Evolutionary conservation across 495 filamentous ascomycete genomes (phyloP).

Genomic region (Eremomyces bilateralis): DNA sequence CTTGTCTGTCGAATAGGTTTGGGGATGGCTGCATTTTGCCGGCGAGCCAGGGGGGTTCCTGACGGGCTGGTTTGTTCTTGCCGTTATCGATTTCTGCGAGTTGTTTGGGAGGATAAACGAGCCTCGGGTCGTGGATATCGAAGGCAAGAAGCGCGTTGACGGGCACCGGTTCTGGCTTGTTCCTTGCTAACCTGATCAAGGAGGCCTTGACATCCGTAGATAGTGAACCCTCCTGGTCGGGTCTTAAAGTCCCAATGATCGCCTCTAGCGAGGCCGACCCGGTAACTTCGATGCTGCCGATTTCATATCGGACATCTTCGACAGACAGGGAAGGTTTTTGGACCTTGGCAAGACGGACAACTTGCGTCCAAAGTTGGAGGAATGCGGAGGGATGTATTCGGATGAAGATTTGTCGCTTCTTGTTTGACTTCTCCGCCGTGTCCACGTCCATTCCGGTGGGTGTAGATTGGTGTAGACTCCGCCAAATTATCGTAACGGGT

Average conservation of each 20-base stretch:
- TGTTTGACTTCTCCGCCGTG: neutral
- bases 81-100: conserved; percentile 17
- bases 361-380: conserved; percentile 55
- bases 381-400: conserved; percentile 80
- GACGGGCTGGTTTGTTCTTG: too few species aligned
- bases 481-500: conserved; percentile 60
- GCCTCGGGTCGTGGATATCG: conserved; percentile 53
- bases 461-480: conserved; percentile 13
- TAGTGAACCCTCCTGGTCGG: conserved; percentile 22
- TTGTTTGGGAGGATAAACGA: conserved; percentile 43
- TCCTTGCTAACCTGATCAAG: too few species aligned
- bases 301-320: conserved; percentile 84
- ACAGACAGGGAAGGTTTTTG: conserved; percentile 51
- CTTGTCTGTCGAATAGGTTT: conserved; percentile 44
- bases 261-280: conserved; percentile 73
- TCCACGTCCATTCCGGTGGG: conserved; percentile 15
- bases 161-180: too few species aligned
- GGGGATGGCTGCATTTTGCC: conserved; percentile 33
- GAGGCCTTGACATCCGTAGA: conserved; percentile 9
- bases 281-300: conserved; percentile 78
- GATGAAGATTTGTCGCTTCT: conserved; percentile 41
- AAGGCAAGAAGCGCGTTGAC: conserved; percentile 51
- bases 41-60: conserved; percentile 37
- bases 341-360: conserved; percentile 45
- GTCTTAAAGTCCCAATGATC: conserved; percentile 46